Base-by-base conservation (phyloP, 2,329 filamentous ascomycete species). In the Parastagonospora avenae region DNA sequence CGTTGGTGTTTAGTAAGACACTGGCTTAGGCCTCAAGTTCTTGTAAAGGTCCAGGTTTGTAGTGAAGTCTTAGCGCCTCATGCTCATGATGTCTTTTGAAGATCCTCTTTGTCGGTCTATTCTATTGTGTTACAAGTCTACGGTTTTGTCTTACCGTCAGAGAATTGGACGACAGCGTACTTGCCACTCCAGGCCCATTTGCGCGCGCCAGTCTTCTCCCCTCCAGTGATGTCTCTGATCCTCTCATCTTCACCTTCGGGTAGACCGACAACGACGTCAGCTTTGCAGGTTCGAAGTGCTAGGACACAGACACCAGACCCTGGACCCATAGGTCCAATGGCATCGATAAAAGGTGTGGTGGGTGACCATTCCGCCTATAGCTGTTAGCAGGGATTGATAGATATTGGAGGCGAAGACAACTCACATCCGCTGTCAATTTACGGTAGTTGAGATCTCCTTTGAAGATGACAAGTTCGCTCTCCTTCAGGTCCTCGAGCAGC, bases 371-470 rank as follows among this genome's bases (percentile, higher is more conserved):
- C 79, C 27, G 83, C 86, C 88, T 91, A 19, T 48, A 33, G 33
- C 8, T 54, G 41, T 64, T 32, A 60, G 48, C 15, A 11, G 12
- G 14, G 27, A 43, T 35, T 6, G 31, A 11, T 9, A 36, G 12
- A 14, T n/a, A 40, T 36, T 7, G 6, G 3, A n/a, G 4, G 14
- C 19, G 19, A 24, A 14, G 42, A 30, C 15, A 16, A n/a, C 88
- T 79, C 77, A 93, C 91, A 80, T 99, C 94, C 42, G 85, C 89
- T 28, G 89, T 92, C 60, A 99, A 75, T 75, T 99, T 99, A 54
- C 94, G 82, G 75, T 97, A 99, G 77, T 99, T 99, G 62, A 99
- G 73, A 71, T 99, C 94, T 2, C 94, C 94, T 80, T 99, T 99
- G 80, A 97, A 97, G 48, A 99, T 86, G 10, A 96, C 91, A 14